Evolutionary conservation across 208 protist species (phyloP), one percentile per base, ranked within the genome.

Genomic region (Trypanosoma cruzi): DNA sequence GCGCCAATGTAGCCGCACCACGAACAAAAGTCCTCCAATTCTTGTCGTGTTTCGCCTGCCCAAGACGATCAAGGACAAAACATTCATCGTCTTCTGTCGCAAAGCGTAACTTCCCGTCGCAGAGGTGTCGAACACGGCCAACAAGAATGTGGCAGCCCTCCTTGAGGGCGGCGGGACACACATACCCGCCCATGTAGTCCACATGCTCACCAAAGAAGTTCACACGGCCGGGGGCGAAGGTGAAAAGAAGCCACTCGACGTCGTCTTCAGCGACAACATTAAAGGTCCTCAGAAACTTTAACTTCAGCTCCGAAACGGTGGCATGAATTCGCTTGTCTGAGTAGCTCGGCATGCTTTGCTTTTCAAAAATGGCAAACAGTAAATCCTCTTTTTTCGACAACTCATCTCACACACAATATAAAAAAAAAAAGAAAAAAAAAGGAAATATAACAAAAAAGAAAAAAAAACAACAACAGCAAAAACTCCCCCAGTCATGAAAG

Each of bases 131-230:
- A 11, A 86, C 63, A n/a, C 77, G 72, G 29, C 80, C 80, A 28
- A 78, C 70, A n/a, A 86, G 77, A 26, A 85, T 81, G 58, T 86
- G 77, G 69, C 77, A 85, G 26, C 84, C 80, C 65, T 89, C 84
- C 34, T 62, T 66, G 11, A 84, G 67, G 14, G 62, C 82, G 24
- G 79, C 79, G 0, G 85, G 86, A 71, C 79, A 85, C 52, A 94
- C 85, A 64, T 80, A 81, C 46, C 84, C 85, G 46, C 83, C 84
- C 73, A 82, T 86, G 77, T 93, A 94, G 73, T 93, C 88, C n/a
- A 84, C 82, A 74, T 96, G 85, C 76, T 96, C 86, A 24, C 86
- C 88, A 64, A 92, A 92, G 63, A 93, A 79, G 77, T 95, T 95
- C 22, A 96, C 88, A 26, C 92, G 73, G 24, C 89, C 87, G 0